phyloP scores from a whole-genome alignment of 805 yeast species.

The Candida odintsovae region DNA sequence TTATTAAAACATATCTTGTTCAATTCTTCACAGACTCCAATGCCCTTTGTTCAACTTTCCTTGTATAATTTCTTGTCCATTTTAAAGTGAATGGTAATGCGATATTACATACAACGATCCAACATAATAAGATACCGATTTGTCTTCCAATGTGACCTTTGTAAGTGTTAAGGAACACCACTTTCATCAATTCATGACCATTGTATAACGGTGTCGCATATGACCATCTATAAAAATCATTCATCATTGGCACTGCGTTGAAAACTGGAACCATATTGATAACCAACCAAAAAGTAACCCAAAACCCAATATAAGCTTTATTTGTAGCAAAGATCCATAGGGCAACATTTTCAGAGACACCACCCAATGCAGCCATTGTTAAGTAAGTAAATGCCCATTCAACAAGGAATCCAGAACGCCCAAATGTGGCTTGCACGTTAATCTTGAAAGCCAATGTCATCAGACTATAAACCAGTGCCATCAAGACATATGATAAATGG shows the following conservation, averaged over 20 bases:
- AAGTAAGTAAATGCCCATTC: slow-evolving; percentile 56
- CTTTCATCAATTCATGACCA: slow-evolving; percentile 48
- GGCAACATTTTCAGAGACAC: slow-evolving; percentile 56
- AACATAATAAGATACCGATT: slow-evolving; percentile 46
- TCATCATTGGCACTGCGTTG: slow-evolving; percentile 39
- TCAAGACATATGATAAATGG: slow-evolving; percentile 42
- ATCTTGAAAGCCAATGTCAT: slow-evolving; percentile 61
- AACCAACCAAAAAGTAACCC: slow-evolving; percentile 63
- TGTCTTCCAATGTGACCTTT: slow-evolving; percentile 50
- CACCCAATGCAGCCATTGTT: slow-evolving; percentile 65
- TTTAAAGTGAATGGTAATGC: slow-evolving; percentile 30
- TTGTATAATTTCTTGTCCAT: slow-evolving; percentile 8
- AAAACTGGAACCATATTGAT: slow-evolving; percentile 57
- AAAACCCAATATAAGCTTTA: slow-evolving; percentile 64
- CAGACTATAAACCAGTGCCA: slow-evolving; percentile 48
- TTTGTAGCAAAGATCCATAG: slow-evolving; percentile 39
- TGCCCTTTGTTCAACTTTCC: slow-evolving; percentile 11
- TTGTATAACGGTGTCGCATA: slow-evolving; percentile 61
- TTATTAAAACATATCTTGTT: no score
- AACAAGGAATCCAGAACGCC: slow-evolving; percentile 58
- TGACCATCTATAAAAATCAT: slow-evolving; percentile 37
- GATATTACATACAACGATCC: slow-evolving; percentile 42
- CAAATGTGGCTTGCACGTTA: slow-evolving; percentile 45
- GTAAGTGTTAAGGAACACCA: slow-evolving; percentile 46
- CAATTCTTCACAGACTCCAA: slow-evolving; percentile 4